A percentile compares a stretch with the other conserved stretches of the same genome.
phyloP scores from a whole-genome alignment of 2,329 filamentous ascomycete genomes.

The Penicillium expansum region DNA sequence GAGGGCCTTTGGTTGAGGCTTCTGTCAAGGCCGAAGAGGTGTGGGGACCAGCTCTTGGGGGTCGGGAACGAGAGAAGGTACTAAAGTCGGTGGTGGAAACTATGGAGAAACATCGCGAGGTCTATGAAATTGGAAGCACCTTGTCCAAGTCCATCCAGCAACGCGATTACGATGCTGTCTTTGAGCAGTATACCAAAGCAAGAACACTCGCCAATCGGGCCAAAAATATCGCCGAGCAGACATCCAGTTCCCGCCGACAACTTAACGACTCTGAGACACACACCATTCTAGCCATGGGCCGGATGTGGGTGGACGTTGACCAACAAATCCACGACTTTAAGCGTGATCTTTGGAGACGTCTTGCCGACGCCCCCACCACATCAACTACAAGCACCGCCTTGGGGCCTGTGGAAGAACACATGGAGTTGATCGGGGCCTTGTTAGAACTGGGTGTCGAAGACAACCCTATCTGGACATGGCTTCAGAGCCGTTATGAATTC shows the following conservation, averaged over 20 bases:
- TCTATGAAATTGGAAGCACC: constrained; percentile 75
- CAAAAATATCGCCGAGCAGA: constrained; percentile 62
- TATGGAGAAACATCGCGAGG: constrained; percentile 74
- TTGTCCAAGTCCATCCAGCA: constrained; percentile 84
- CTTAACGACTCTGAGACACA: constrained; percentile 78
- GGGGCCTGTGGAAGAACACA: constrained; percentile 71
- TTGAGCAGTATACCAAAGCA: constrained; percentile 84
- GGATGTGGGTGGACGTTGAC: constrained; percentile 94
- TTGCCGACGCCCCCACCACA: constrained; percentile 65
- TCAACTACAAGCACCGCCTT: constrained; percentile 52
- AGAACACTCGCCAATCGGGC: constrained; percentile 77
- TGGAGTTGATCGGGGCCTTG: constrained; percentile 84
- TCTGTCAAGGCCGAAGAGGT: constrained; percentile 94
- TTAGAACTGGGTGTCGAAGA: constrained; percentile 94
- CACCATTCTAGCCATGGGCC: constrained; percentile 79
- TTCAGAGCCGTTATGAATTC: constrained; percentile 83
- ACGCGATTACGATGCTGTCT: constrained; percentile 82
- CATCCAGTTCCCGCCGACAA: constrained; percentile 49
- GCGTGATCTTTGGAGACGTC: constrained; percentile 78
- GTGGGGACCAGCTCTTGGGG: constrained; percentile 91
- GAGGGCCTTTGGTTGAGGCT: constrained; percentile 80
- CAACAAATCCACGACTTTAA: constrained; percentile 85
- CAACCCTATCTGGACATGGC: constrained; percentile 95
- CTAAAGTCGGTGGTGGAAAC: constrained; percentile 74
- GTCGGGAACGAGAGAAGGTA: constrained; percentile 84